Conservation (phyloP, 352 stramenopile genomes). For the Globisporangium irregulare region DNA sequence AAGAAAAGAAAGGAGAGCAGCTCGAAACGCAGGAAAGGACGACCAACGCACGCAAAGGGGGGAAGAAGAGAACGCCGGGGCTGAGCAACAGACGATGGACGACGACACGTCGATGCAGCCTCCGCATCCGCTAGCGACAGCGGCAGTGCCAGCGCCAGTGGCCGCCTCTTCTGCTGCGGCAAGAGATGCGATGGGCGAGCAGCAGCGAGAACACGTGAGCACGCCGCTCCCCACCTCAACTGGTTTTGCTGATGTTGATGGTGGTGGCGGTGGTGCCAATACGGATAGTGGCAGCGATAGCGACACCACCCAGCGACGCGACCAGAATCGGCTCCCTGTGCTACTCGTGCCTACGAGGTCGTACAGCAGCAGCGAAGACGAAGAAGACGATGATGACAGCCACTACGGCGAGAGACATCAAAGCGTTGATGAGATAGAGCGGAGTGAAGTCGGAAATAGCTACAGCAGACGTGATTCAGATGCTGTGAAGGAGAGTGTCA, state of each 20-base stretch:
- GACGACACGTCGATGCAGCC: slow-evolving; percentile 5
- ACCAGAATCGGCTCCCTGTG: slow-evolving; percentile 8
- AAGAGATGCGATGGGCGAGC: not conserved
- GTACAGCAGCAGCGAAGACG: slow-evolving; percentile 27
- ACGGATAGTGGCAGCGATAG: not conserved
- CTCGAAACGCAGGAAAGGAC: slow-evolving; percentile 2
- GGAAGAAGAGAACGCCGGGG: not conserved
- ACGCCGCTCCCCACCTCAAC: not conserved
- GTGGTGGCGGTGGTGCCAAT: not conserved
- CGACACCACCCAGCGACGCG: not conserved
- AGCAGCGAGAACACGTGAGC: not conserved
- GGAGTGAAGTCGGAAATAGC: not conserved
- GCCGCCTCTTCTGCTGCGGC: not conserved
- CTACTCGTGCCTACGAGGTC: slow-evolving; percentile 23
- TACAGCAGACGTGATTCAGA: not conserved
- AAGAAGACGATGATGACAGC: slow-evolving; percentile 6
- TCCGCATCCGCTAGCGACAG: not conserved
- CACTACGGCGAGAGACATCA: not conserved
- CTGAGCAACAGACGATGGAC: slow-evolving; percentile 11
- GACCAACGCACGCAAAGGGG: not conserved
- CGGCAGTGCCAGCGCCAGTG: not conserved
- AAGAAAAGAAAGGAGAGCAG: not conserved
- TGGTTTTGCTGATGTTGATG: not conserved
- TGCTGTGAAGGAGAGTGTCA: not conserved
- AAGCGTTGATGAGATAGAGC: not conserved